Percentiles rank a stretch among this genome's conserved stretches.
These are phyloP conservation scores for Fusarium pseudonygamai DNA, from an alignment of 2,329 filamentous ascomycete species.

Conservation along the genomic window DNA sequence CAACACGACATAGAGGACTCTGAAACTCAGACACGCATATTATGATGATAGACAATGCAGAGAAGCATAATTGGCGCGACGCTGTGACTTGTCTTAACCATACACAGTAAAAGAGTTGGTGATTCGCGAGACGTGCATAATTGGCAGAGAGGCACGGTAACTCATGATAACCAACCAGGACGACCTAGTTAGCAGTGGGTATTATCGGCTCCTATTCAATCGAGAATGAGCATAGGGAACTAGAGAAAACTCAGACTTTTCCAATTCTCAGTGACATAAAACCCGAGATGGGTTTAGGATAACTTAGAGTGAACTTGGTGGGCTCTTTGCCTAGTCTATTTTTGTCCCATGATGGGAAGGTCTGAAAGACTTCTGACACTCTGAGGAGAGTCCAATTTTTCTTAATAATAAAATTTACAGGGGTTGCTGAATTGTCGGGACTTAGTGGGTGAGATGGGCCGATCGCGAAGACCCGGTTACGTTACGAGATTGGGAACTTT, in stretches of 20 bases:
- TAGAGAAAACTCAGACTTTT: not conserved
- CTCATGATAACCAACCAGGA: not conserved
- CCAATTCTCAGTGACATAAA: not conserved
- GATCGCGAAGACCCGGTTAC: conserved; percentile 31
- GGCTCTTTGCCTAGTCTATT: not conserved
- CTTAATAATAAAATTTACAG: conserved; percentile 17
- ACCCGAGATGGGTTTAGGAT: not conserved
- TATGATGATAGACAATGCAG: not conserved
- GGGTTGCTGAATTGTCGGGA: conserved; percentile 21
- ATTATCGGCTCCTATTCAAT: not conserved
- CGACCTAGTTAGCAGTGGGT: not conserved
- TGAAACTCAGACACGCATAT: not conserved
- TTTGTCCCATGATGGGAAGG: not conserved
- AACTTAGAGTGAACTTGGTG: not conserved
- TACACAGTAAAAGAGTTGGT: conserved; percentile 2
- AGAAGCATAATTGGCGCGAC: conserved; percentile 2
- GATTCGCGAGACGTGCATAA: conserved; percentile 2
- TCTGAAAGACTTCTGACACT: not conserved
- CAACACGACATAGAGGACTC: not conserved
- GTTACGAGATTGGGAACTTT: conserved; percentile 24
- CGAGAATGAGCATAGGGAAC: not conserved
- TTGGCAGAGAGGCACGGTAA: conserved; percentile 8
- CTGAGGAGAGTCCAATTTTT: not conserved
- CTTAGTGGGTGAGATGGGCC: conserved; percentile 26
- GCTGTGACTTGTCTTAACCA: conserved; percentile 17